Evolutionary conservation across 2,329 filamentous ascomycete species (phyloP), one percentile per base, ranked within the genome.

Genomic region (Raffaelea ambrosiae): DNA sequence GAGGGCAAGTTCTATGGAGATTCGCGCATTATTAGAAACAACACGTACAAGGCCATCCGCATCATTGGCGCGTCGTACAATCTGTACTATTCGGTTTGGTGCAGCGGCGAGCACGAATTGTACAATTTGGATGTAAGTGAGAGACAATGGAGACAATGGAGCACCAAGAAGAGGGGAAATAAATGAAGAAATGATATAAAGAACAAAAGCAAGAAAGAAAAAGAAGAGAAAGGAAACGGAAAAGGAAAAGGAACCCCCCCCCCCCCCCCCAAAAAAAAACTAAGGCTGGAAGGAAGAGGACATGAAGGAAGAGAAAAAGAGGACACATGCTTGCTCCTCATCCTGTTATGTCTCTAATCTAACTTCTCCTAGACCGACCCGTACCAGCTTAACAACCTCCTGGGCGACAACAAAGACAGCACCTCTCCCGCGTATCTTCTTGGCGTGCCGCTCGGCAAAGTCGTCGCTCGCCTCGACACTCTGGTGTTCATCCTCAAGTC

Each of bases 31-130:
- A 16, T n/a, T 7, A 38, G 8, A 3, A 70, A 71, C 50, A 81
- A 82, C 53, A 83, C 78, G 0, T 83, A 83, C 66, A 83, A 83
- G 61, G 72, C 69, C 0, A 54, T 81, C 19, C 70, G 79, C n/a
- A 61, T 83, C 5, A 66, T 79, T 4, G 64, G 71, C 1, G 58
- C 70, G 2, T 61, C 64, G 4, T 85, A 84, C 56, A 77, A 74
- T 55, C 59, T 85, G 5, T 78, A 80, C 51, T 86, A 86, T 55
- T 73, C 79, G 0, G 78, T 84, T 0, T 86, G 82, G 81, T 86
- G 83, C 57, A 83, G 65, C 14, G 79, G 79, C 45, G 81, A 84
- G 56, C 75, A 78, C 48, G 81, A 86, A 59, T 69, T 84, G 2
- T 86, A 85, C 58, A 72, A 85, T 52, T 56, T 83, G 36, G 73